Base-by-base conservation (phyloP, 2,329 filamentous ascomycete genomes). In the Colletotrichum plurivorum region DNA sequence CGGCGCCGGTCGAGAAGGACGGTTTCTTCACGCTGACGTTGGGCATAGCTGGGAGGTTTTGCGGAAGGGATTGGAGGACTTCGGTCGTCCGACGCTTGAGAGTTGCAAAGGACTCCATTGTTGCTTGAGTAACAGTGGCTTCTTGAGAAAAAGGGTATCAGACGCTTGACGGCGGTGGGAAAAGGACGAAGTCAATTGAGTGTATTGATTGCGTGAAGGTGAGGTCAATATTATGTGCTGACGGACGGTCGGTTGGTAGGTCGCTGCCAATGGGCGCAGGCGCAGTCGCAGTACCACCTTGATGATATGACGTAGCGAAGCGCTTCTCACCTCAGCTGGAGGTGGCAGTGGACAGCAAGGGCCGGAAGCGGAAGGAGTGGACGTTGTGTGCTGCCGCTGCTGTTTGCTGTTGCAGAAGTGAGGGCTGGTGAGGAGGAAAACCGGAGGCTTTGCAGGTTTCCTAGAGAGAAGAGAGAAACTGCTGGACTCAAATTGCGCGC, bases 41-140 rank as follows among this genome's bases (percentile, higher is more conserved):
- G 41, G 81, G 79, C 73, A 81, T 76, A 36, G 77, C 67, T 53
- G 82, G 81, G 53, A 85, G 75, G 70, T 81, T 84, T 64, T 85
- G 81, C 31, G 86, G 84, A 27, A 87, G 78, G 63, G 84, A 85
- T 71, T 84, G 80, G 59, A 89, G 72, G 60, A 89, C 78, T 76
- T 87, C 85, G 71, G 84, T 85, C 36, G 87, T 85, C 71, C 87
- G 87, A 76, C 87, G 87, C 78, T 84, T 86, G 69, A 89, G 81
- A 72, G 83, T 77, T 51, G 80, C 79, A 74, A 89, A 86, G 56
- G 84, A 84, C 71, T 89, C 86, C 87, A 88, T 88, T 57, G 6
- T 71, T 56, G 60, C 53, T 48, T 15, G 31, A 13, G 12, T 18
- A 12, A 20, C 43, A 8, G 31, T 36, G 31, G 45, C 18, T 60